Percentiles rank a stretch among this genome's conserved stretches.
phyloP scores from a whole-genome alignment of 805 yeast species.

The Cyberlindnera veronae region DNA sequence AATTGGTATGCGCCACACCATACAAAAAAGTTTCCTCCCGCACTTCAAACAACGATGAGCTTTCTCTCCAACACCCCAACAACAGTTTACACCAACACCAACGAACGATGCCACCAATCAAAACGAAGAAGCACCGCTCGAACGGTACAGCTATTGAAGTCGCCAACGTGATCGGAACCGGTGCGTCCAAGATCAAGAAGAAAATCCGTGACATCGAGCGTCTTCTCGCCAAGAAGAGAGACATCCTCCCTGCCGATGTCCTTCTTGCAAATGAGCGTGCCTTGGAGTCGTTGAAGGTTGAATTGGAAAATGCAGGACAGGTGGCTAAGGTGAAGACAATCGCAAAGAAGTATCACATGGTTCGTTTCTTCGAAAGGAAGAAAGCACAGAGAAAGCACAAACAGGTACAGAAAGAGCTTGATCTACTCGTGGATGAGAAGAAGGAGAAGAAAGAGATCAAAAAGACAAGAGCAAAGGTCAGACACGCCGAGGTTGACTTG shows the following conservation, averaged over 20 bases:
- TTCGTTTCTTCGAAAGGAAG: conserved; percentile 85
- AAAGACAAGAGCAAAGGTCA: conserved; percentile 47
- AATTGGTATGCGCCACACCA: conserved; percentile 7
- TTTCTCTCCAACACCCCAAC: not conserved
- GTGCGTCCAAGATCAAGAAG: conserved; percentile 63
- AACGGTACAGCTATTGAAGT: conserved; percentile 18
- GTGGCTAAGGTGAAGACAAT: conserved; percentile 45
- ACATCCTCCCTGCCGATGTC: conserved; percentile 59
- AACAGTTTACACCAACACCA: not conserved
- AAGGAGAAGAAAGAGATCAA: conserved; percentile 39
- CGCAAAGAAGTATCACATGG: conserved; percentile 85
- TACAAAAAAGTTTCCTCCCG: conserved; percentile 6
- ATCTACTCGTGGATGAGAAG: conserved; percentile 27
- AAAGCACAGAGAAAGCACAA: conserved; percentile 75
- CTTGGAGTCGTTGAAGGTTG: conserved; percentile 57
- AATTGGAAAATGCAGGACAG: conserved; percentile 47
- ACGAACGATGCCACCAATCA: conserved; percentile 18
- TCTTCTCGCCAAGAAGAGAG: conserved; percentile 50
- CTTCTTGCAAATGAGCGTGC: conserved; percentile 74
- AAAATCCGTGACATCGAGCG: conserved; percentile 85
- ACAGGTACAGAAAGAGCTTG: conserved; percentile 34
- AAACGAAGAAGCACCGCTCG: conserved; percentile 10
- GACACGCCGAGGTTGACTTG: conserved; percentile 61
- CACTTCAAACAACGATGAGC: conserved; percentile 2
- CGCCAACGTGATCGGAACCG: conserved; percentile 34